Percentiles rank a stretch among this genome's conserved stretches.
Evolutionary conservation across 2,329 filamentous ascomycete genomes (phyloP).

Genomic region (Paraphoma chrysanthemicola): DNA sequence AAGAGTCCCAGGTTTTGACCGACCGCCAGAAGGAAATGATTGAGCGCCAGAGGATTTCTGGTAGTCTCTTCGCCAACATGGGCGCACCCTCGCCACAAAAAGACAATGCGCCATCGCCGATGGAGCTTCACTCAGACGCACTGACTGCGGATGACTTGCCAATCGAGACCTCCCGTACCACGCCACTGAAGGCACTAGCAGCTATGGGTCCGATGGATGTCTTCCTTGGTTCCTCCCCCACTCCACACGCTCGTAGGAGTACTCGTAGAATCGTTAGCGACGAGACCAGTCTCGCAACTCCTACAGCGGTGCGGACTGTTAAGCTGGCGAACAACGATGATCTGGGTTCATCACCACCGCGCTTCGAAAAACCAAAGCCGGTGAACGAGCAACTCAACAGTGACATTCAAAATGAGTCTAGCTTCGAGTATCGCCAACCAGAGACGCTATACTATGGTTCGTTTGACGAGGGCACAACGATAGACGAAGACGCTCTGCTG

Average conservation of each 20-base stretch:
- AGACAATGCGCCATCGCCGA: slow-evolving; percentile 28
- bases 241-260: slow-evolving; percentile 38
- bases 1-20: slow-evolving; percentile 77
- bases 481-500: slow-evolving; percentile 35
- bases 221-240: slow-evolving; percentile 46
- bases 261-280: slow-evolving; percentile 34
- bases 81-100: slow-evolving; percentile 25
- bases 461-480: slow-evolving; percentile 43
- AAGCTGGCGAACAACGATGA: slow-evolving; percentile 31
- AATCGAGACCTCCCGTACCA: slow-evolving; percentile 26
- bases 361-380: slow-evolving; percentile 21
- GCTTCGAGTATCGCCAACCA: slow-evolving; percentile 27
- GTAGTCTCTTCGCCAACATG: slow-evolving; percentile 72
- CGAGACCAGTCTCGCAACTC: slow-evolving; percentile 35
- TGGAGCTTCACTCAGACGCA: slow-evolving; percentile 39
- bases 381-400: background rate
- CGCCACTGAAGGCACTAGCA: slow-evolving; percentile 32
- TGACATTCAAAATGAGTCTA: slow-evolving; percentile 21
- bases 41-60: slow-evolving; percentile 71
- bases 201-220: slow-evolving; percentile 43
- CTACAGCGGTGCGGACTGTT: slow-evolving; percentile 33
- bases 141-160: slow-evolving; percentile 33
- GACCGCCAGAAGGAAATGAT: slow-evolving; percentile 80
- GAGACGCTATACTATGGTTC: slow-evolving; percentile 24
- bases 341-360: slow-evolving; percentile 46